Evolutionary conservation across 1,284 basidiomycete genomes (phyloP), one percentile per base, ranked within the genome.

Genomic region (Leucoagaricus sp.): DNA sequence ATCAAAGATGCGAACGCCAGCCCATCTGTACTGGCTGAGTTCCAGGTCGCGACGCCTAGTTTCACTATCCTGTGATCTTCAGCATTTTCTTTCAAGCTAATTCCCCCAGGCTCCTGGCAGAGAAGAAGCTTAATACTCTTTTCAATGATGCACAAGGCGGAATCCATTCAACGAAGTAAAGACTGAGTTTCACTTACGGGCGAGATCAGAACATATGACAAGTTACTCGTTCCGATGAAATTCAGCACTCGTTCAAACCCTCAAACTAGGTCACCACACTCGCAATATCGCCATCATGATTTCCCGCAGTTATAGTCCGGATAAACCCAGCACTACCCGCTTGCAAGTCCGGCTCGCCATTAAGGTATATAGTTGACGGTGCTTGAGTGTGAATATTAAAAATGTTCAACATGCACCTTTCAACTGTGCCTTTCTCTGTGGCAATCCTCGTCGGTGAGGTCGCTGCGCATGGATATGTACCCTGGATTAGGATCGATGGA

Each of bases 391-490:
- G 33, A 5, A 25, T 13, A 6, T 12, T 4, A 38, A 8, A 33
- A 26, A 8, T 31, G 28, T 53, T 15, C 31, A 26, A 8, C 17
- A 53, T 53, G 51, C 51, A 31, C 17, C 31, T 53, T 13, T 53
- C 40, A 3, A 7, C 51, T n/a, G 44, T 53, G 21, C 29, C 34
- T 17, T 45, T 8, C 36, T 26, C 50, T 38, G 60, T 53, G 4
- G 60, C 58, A 0, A 33, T 60, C 15, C 51, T 66, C 10, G 55
- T 63, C 25, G 48, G 55, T 19, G 55, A 63, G 26, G 69, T 62
- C 26, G 60, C 64, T 17, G 69, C 67, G 26, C 67, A 69, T 48
- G 69, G 69, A 7, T 70, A 70, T 34, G 68, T 70, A 10, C 69
- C 68, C 7, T 63, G 57, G 17, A 59, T 70, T 25, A 63, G 61